Conservation (phyloP, 2,329 filamentous ascomycete genomes). For the Rachicladosporium sp. region DNA sequence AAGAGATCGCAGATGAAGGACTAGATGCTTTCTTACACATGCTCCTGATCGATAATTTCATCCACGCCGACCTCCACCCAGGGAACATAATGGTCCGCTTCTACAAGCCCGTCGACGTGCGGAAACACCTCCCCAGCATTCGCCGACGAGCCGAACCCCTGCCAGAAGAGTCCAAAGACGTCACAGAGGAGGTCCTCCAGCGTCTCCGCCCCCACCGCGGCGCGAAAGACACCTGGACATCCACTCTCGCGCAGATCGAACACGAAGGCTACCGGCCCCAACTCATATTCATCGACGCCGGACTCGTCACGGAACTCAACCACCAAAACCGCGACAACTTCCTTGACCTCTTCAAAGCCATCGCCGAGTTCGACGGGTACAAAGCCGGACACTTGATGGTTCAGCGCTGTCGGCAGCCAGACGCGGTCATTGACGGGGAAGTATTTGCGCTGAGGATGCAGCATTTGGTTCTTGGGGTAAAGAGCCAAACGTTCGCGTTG, state of each 20-base stretch:
- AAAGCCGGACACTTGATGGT: constrained; percentile 93
- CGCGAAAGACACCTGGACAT: constrained; percentile 54
- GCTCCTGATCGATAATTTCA: constrained; percentile 93
- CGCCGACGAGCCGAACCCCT: constrained; percentile 17
- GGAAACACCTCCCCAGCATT: constrained; percentile 10
- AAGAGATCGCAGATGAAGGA: constrained; percentile 88
- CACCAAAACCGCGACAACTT: constrained; percentile 78
- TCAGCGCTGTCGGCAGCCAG: constrained; percentile 82
- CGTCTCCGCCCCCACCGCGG: constrained; percentile 64
- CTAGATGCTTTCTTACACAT: constrained; percentile 93
- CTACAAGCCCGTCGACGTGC: constrained; percentile 67
- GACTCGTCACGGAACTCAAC: constrained; percentile 88
- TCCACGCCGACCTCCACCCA: constrained; percentile 90
- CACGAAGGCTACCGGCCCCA: constrained; percentile 83
- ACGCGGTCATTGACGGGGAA: constrained; percentile 77
- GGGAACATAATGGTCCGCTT: constrained; percentile 99
- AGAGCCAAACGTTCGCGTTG: constrained; percentile 78
- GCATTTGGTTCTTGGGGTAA: constrained; percentile 82
- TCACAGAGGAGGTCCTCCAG: constrained; percentile 75
- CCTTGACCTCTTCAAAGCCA: constrained; percentile 84
- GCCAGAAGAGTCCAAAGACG: constrained; percentile 49
- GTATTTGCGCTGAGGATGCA: constrained; percentile 95
- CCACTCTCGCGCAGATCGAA: constrained; percentile 65
- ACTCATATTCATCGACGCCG: constrained; percentile 93
- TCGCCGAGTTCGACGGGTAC: constrained; percentile 95